Evolutionary conservation across 108 stramenopile genomes (phyloP).

Genomic region (Cyclotella baltica): DNA sequence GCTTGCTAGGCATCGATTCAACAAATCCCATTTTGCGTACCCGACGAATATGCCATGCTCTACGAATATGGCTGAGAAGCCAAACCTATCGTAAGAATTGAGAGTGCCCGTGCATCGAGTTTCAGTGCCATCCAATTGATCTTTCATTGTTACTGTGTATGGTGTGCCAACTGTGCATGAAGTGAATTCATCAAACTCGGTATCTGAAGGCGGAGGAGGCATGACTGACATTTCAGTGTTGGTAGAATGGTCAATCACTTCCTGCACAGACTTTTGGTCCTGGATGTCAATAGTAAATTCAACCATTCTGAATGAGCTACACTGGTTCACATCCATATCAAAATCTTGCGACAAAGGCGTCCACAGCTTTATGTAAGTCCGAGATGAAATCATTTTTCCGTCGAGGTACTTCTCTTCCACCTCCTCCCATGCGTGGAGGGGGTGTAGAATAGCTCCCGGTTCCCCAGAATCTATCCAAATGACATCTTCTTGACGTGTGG

Average conservation of each 20-base stretch:
- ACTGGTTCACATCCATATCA: constrained; percentile 42
- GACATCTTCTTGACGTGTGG: constrained; percentile 39
- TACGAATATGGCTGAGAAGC: constrained; percentile 41
- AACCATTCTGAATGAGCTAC: constrained; percentile 51
- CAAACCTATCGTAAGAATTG: constrained; percentile 27
- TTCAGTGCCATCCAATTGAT: background rate
- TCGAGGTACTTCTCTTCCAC: constrained; percentile 27
- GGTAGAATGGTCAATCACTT: constrained; percentile 44
- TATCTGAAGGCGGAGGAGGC: constrained; percentile 20
- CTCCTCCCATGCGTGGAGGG: constrained; percentile 61
- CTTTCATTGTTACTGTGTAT: background rate
- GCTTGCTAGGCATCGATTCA: constrained; percentile 31
- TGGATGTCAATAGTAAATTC: constrained; percentile 47
- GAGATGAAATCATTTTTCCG: constrained; percentile 21
- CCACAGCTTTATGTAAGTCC: constrained; percentile 50
- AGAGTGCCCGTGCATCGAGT: constrained; percentile 37
- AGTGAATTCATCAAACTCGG: background rate
- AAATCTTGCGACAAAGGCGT: constrained; percentile 43
- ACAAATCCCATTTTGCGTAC: constrained; percentile 52
- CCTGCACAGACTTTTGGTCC: background rate
- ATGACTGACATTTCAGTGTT: constrained; percentile 49
- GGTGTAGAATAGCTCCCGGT: constrained; percentile 50
- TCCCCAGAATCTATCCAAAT: constrained; percentile 56
- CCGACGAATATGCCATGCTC: constrained; percentile 42
- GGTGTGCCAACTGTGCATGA: background rate